Conservation (phyloP, 2,329 filamentous ascomycete genomes). For the Phyllosticta citriasiana region DNA sequence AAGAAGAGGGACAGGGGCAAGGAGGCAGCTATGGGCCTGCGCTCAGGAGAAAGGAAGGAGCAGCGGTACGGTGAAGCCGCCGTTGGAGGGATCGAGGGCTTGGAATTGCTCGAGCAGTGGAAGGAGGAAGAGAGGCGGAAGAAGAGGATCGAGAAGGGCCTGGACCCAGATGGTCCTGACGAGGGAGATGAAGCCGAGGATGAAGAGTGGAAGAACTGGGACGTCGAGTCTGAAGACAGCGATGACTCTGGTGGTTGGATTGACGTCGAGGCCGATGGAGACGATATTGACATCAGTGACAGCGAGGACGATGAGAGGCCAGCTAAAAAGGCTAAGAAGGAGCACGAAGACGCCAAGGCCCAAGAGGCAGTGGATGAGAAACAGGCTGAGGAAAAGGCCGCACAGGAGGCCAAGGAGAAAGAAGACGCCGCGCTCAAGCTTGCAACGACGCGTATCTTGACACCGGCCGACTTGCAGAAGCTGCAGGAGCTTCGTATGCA, state of each 20-base stretch:
- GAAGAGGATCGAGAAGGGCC: conserved; percentile 58
- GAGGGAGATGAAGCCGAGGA: conserved; percentile 53
- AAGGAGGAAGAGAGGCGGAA: conserved; percentile 79
- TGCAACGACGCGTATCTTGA: conserved; percentile 88
- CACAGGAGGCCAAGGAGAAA: conserved; percentile 26
- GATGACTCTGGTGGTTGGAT: conserved; percentile 87
- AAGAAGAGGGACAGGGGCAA: conserved; percentile 87
- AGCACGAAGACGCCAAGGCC: conserved; percentile 32
- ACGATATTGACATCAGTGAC: conserved; percentile 62
- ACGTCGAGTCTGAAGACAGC: conserved; percentile 50
- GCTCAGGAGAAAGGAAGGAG: conserved; percentile 63
- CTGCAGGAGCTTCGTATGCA: conserved; percentile 76
- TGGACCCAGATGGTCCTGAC: conserved; percentile 50
- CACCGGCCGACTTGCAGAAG: conserved; percentile 91
- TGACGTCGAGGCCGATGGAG: conserved; percentile 71
- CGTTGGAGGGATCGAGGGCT: conserved; percentile 77
- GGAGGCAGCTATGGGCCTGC: conserved; percentile 74
- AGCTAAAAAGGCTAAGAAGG: conserved; percentile 52
- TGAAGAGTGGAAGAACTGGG: conserved; percentile 49
- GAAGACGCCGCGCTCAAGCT: conserved; percentile 50
- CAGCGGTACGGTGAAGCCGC: conserved; percentile 75
- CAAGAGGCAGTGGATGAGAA: conserved; percentile 23
- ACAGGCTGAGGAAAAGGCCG: conserved; percentile 28
- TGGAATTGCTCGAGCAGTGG: conserved; percentile 85
- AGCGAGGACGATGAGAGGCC: conserved; percentile 62